A percentile compares a stretch with the other conserved stretches of the same genome.
Evolutionary conservation across 805 yeast species (phyloP).

Genomic region (Hanseniaspora guilliermondii): DNA sequence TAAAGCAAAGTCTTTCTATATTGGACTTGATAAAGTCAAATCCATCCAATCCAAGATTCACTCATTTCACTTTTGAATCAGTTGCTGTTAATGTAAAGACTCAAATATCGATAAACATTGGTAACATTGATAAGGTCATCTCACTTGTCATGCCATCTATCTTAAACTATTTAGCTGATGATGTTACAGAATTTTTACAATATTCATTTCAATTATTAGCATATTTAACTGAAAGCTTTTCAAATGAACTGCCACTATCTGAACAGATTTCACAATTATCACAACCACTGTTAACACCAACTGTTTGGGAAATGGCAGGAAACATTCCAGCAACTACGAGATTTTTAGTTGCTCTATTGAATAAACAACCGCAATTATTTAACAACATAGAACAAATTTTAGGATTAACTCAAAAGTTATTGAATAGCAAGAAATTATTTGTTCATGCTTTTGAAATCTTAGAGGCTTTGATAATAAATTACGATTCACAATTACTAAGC

Average conservation of each 20-base stretch:
- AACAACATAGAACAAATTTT: conserved; percentile 60
- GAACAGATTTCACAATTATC: conserved; percentile 51
- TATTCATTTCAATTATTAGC: conserved; percentile 86
- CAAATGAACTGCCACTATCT: conserved; percentile 42
- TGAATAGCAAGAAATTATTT: conserved; percentile 75
- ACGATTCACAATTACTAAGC: conserved; percentile 40
- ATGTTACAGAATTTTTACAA: conserved; percentile 88
- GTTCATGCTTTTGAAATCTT: conserved; percentile 72
- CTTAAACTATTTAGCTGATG: conserved; percentile 57
- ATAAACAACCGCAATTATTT: conserved; percentile 27
- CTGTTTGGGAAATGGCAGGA: conserved; percentile 86
- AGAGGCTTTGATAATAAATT: conserved; percentile 48
- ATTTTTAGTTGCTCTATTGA: conserved; percentile 55
- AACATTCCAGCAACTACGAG: conserved; percentile 88
- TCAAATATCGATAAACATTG: conserved; percentile 25
- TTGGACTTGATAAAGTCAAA: conserved; percentile 63
- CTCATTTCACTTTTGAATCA: conserved; percentile 83
- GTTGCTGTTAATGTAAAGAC: conserved; percentile 62
- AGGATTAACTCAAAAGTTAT: conserved; percentile 92
- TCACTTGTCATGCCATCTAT: conserved; percentile 52
- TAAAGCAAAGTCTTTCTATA: conserved; percentile 58
- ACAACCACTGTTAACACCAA: conserved; percentile 76
- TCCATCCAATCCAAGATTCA: conserved; percentile 90
- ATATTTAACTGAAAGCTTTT: conserved; percentile 53
- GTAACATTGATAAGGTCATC: conserved; percentile 22